Evolutionary conservation across 2,329 filamentous ascomycete genomes (phyloP).

Genomic region (Atkinsonella hypoxylon): DNA sequence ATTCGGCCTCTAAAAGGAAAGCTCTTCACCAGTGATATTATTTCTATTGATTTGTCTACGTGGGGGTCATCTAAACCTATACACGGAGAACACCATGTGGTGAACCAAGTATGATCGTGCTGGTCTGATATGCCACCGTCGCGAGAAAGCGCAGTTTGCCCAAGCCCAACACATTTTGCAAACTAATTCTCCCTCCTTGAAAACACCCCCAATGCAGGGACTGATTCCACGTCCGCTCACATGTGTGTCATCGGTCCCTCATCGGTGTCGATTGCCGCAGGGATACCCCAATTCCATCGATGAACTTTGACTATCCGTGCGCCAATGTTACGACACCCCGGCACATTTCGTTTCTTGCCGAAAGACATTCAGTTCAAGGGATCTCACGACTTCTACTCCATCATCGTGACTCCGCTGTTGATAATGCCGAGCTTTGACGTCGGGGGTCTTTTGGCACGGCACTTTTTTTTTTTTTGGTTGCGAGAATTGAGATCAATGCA

Average conservation of each 20-base stretch:
- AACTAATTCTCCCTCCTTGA: not conserved
- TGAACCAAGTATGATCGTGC: no score
- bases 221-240: not conserved
- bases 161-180: no score
- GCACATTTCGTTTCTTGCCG: not conserved
- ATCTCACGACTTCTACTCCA: not conserved
- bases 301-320: not conserved
- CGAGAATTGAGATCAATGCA: no score
- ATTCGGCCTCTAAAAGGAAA: no score
- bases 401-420: not conserved
- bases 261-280: not conserved
- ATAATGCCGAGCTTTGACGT: not conserved
- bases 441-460: no score
- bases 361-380: not conserved
- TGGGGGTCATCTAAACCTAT: no score
- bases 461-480: no score
- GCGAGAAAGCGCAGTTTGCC: no score
- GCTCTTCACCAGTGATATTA: no score
- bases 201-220: not conserved
- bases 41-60: no score
- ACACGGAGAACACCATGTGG: no score
- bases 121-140: no score
- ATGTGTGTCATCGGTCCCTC: not conserved
- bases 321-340: not conserved
- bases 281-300: not conserved